phyloP scores from a whole-genome alignment of 2,329 filamentous ascomycete genomes.

The Fusarium sp. region DNA sequence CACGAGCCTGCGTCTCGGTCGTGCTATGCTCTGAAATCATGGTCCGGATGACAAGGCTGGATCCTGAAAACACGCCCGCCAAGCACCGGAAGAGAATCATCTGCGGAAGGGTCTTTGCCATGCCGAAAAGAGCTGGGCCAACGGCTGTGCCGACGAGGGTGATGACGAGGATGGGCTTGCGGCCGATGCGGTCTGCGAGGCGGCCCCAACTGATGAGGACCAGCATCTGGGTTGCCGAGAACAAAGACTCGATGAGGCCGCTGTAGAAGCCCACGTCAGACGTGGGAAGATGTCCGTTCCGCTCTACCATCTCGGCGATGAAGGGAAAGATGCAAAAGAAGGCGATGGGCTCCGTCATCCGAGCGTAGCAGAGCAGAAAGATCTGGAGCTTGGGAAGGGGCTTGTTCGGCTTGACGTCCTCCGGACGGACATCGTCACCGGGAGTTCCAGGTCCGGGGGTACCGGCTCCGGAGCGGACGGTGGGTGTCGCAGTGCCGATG shows the following conservation, averaged over 20 bases:
- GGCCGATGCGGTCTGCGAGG: conserved; percentile 70
- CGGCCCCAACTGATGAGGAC: conserved; percentile 81
- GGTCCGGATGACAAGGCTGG: conserved; percentile 77
- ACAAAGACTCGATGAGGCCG: conserved; percentile 79
- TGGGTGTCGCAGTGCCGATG: conserved; percentile 31
- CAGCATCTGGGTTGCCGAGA: conserved; percentile 79
- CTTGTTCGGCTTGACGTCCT: conserved; percentile 14
- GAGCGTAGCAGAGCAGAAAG: conserved; percentile 76
- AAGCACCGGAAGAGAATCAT: conserved; percentile 79
- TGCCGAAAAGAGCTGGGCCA: conserved; percentile 73
- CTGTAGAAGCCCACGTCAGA: conserved; percentile 83
- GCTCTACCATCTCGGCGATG: conserved; percentile 79
- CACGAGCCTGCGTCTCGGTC: conserved; percentile 73
- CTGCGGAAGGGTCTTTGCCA: conserved; percentile 73
- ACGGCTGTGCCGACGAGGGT: conserved; percentile 73
- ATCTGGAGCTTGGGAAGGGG: conserved; percentile 68
- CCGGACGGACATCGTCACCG: background rate
- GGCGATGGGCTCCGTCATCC: conserved; percentile 80
- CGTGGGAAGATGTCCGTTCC: conserved; percentile 69
- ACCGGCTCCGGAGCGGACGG: conserved; percentile 11
- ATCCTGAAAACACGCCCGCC: conserved; percentile 79
- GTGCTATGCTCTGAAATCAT: conserved; percentile 82
- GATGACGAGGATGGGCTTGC: conserved; percentile 77
- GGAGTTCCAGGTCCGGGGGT: conserved; percentile 12
- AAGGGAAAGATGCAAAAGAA: conserved; percentile 88